A percentile compares a stretch with the other conserved stretches of the same genome.
Conservation (phyloP, 1,139 yeast species). For the Candida sp. region DNA sequence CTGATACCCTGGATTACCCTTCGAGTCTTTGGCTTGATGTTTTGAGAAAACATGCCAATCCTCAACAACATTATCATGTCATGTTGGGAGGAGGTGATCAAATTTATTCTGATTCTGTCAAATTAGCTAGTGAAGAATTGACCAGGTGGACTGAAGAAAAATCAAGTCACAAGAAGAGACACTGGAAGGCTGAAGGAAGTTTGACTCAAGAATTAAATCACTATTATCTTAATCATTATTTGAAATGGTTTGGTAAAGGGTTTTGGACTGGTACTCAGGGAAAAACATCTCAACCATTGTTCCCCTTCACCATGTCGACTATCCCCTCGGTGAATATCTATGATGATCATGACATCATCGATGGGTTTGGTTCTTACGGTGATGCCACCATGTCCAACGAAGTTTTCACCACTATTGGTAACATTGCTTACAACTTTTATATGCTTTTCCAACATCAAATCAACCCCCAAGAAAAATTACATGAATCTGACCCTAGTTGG, state of each 20-base stretch:
- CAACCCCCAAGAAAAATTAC: slow-evolving; percentile 39
- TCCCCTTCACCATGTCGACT: slow-evolving; percentile 73
- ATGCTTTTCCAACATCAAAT: slow-evolving; percentile 90
- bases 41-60: slow-evolving; percentile 52
- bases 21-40: slow-evolving; percentile 89
- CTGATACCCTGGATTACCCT: slow-evolving; percentile 62
- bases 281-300: slow-evolving; percentile 59
- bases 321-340: slow-evolving; percentile 83
- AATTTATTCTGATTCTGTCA: slow-evolving; percentile 82
- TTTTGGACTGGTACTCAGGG: slow-evolving; percentile 74
- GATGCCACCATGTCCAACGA: slow-evolving; percentile 71
- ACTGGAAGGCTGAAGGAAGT: slow-evolving; percentile 34
- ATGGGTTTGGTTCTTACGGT: slow-evolving; percentile 89
- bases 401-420: slow-evolving; percentile 69
- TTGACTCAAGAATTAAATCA: slow-evolving; percentile 53
- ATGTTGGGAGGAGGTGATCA: slow-evolving; percentile 99
- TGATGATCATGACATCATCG: slow-evolving; percentile 94
- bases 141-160: slow-evolving; percentile 61
- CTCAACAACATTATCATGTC: slow-evolving; percentile 68
- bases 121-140: slow-evolving; percentile 51
- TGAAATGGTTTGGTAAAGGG: slow-evolving; percentile 89
- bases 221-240: slow-evolving; percentile 70
- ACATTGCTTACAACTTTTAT: slow-evolving; percentile 78
- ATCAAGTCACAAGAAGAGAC: slow-evolving; percentile 42
- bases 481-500: slow-evolving; percentile 55